Evolutionary conservation across 2,329 filamentous ascomycete species (phyloP), one percentile per base, ranked within the genome.

Genomic region (Allantophomopsis cytisporea): DNA sequence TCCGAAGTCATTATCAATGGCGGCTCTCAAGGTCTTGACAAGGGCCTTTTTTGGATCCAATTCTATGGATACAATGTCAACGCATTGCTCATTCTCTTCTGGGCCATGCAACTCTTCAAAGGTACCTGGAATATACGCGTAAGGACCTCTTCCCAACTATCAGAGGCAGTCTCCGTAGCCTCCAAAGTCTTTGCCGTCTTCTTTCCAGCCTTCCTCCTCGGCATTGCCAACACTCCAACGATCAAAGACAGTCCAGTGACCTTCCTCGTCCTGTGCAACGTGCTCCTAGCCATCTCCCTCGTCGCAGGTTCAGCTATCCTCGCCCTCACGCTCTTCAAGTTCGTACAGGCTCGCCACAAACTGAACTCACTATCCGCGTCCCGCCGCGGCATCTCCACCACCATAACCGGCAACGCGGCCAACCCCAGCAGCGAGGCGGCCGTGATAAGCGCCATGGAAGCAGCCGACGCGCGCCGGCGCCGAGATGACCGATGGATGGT

Each of bases 1-100:
- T 31, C 40, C 2, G 20, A 31, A 20, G 28, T 31, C 5, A 28
- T 38, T 23, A 36, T 42, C 13, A 42, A 30, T 5, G 32, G 37
- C 23, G 28, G 31, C 13, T 7, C 37, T 5, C 40, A 39, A 18
- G 40, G 40, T 14, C 21, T 39, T 4, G 40, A 42, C 28, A 20
- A 39, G n/a, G 40, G 33, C 11, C 38, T 42, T 13, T 42, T 42
- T 28, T 42, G 40, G 40, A 42, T 42, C 17, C 40, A 42, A 16
- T 42, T 36, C 28, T 17, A 38, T 17, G 31, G 34, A 5, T 42
- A 42, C 28, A 42, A 42, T 20, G 35, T 34, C 20, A 36, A 42
- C 33, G n/a, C 40, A 14, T 31, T 42, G 13, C 18, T 42, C n/a
- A 34, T 42, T 12, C 40, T 42, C 13, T 42, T 42, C 32, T 42